A percentile compares a stretch with the other conserved stretches of the same genome.
These are phyloP conservation scores for Alternaria dauci DNA, from an alignment of 2,329 filamentous ascomycete species.

Conservation along the genomic window DNA sequence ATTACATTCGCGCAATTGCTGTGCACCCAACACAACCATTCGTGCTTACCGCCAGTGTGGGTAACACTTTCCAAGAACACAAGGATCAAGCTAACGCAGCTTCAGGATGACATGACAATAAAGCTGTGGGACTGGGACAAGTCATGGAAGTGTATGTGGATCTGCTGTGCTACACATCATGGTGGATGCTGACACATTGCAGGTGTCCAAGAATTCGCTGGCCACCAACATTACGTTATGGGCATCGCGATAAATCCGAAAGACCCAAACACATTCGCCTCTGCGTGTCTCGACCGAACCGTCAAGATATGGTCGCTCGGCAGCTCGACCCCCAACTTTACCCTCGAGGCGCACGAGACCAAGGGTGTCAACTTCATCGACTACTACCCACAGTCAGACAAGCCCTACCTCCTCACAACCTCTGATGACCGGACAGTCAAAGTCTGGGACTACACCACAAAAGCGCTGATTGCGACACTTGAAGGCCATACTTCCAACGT, in stretches of 20 bases:
- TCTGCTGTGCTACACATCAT: neutral
- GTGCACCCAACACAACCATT: slow-evolving; percentile 96
- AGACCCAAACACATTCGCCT: slow-evolving; percentile 79
- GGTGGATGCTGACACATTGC: slow-evolving; percentile 29
- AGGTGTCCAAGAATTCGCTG: slow-evolving; percentile 88
- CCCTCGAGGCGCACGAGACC: slow-evolving; percentile 93
- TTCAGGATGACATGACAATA: slow-evolving; percentile 63
- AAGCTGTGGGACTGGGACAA: slow-evolving; percentile 99
- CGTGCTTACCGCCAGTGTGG: slow-evolving; percentile 83
- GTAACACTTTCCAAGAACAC: slow-evolving; percentile 17
- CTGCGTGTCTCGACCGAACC: slow-evolving; percentile 92
- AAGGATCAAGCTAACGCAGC: slow-evolving; percentile 30
- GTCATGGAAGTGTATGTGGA: slow-evolving; percentile 80
- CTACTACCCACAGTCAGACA: slow-evolving; percentile 75
- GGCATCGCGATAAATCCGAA: slow-evolving; percentile 97
- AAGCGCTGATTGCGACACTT: slow-evolving; percentile 93
- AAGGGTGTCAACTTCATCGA: slow-evolving; percentile 99
- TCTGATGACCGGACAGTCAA: slow-evolving; percentile 97
- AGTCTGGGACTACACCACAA: slow-evolving; percentile 99
- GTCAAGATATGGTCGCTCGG: slow-evolving; percentile 99
- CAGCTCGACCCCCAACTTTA: slow-evolving; percentile 93
- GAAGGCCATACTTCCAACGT: slow-evolving; percentile 99
- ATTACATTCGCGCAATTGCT: slow-evolving; percentile 96
- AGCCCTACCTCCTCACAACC: slow-evolving; percentile 90
- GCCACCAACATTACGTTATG: slow-evolving; percentile 97